Percentiles rank a stretch among this genome's conserved stretches.
Evolutionary conservation across 352 stramenopile genomes (phyloP).

Genomic region (Pilasporangium apinafurcum): DNA sequence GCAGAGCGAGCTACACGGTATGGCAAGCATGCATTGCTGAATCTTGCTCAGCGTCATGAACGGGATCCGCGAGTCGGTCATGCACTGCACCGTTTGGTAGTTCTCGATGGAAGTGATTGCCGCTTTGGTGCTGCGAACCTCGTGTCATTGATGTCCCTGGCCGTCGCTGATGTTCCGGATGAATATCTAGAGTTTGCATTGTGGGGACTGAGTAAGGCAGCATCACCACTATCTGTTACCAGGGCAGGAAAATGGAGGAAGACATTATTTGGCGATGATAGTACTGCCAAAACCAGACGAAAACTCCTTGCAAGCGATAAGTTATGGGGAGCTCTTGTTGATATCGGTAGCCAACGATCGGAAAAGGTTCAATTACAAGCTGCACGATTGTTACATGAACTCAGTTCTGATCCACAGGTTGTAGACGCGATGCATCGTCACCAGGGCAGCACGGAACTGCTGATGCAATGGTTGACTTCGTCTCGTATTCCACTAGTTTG

Average conservation of each 20-base stretch:
- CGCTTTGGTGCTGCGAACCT: constrained; percentile 64
- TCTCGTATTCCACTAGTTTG: constrained; percentile 19
- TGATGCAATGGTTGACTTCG: constrained; percentile 44
- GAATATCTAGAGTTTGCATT: constrained; percentile 63
- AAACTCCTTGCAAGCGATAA: constrained; percentile 47
- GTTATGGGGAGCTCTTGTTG: constrained; percentile 37
- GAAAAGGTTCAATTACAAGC: constrained; percentile 40
- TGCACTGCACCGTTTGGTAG: constrained; percentile 43
- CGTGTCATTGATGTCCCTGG: constrained; percentile 54
- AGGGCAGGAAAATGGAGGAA: constrained; percentile 48
- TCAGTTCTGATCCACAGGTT: constrained; percentile 25
- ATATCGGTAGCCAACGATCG: constrained; percentile 11
- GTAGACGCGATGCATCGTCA: constrained; percentile 17
- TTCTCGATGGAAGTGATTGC: constrained; percentile 24
- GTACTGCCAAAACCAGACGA: constrained; percentile 29
- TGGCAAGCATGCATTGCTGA: constrained; percentile 61
- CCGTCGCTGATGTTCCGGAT: constrained; percentile 44
- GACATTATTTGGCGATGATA: constrained; percentile 56
- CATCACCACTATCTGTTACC: constrained; percentile 23
- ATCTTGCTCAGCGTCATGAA: constrained; percentile 43
- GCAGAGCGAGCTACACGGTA: constrained; percentile 56
- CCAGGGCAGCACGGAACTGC: constrained; percentile 10
- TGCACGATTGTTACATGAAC: constrained; percentile 26
- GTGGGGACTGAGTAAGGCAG: constrained; percentile 51
- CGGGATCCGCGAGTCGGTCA: constrained; percentile 47